Evolutionary conservation across 2,329 filamentous ascomycete genomes (phyloP).

Genomic region (Claviceps citrina): DNA sequence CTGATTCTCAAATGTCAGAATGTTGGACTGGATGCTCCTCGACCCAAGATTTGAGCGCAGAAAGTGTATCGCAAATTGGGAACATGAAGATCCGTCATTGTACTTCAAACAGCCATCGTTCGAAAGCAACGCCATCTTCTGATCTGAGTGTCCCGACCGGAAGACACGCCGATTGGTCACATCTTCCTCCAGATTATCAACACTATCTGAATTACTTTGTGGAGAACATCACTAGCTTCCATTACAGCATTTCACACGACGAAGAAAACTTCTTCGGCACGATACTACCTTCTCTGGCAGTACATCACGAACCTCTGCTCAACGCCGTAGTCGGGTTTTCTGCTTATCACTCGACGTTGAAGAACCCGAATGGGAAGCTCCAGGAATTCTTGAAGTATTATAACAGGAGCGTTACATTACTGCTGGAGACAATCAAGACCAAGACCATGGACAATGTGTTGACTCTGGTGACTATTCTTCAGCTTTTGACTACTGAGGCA

Average conservation of each 20-base stretch:
- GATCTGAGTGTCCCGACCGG: conserved; percentile 12
- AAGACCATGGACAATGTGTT: conserved; percentile 56
- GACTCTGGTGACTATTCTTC: conserved; percentile 73
- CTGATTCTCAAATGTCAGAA: conserved; percentile 9
- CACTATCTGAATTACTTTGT: conserved; percentile 67
- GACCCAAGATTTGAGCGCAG: conserved; percentile 26
- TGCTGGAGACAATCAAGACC: conserved; percentile 56
- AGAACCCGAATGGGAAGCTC: conserved; percentile 55
- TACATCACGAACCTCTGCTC: conserved; percentile 62
- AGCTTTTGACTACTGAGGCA: conserved; percentile 89
- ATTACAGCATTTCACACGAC: conserved; percentile 66
- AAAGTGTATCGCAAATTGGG: conserved; percentile 36
- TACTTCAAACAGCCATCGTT: conserved; percentile 27
- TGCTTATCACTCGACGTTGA: conserved; percentile 68
- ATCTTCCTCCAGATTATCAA: conserved; percentile 53
- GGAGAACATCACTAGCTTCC: conserved; percentile 62
- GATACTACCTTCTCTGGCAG: conserved; percentile 54
- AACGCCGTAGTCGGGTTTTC: conserved; percentile 80
- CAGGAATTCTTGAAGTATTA: conserved; percentile 79
- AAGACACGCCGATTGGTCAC: conserved; percentile 32
- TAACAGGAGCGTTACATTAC: conserved; percentile 66
- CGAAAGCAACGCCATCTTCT: conserved; percentile 12
- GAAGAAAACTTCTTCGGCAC: conserved; percentile 57
- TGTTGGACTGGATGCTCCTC: conserved; percentile 24
- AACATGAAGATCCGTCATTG: conserved; percentile 37